Evolutionary conservation across 495 filamentous ascomycete genomes (phyloP).

Genomic region (Opeltia flavorubescens): DNA sequence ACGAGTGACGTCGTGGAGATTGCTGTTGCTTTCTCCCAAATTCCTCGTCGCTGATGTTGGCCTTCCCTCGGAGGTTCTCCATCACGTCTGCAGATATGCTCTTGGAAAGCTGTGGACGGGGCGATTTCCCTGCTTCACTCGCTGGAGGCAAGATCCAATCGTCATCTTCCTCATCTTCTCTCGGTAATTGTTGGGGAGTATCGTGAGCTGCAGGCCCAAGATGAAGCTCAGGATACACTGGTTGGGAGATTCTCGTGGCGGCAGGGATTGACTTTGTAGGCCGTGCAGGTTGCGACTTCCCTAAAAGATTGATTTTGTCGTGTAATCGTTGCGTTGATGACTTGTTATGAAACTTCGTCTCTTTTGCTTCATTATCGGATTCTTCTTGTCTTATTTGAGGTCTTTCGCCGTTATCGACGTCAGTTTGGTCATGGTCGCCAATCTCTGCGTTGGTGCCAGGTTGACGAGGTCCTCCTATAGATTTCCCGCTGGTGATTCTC

Average conservation of each 20-base stretch:
- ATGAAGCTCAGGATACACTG: constrained; percentile 43
- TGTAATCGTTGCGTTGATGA: constrained; percentile 83
- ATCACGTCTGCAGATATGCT: constrained; percentile 44
- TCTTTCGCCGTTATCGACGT: constrained; percentile 16
- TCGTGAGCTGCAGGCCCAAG: not conserved
- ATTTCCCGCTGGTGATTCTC: constrained; percentile 47
- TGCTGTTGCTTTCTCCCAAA: constrained; percentile 17
- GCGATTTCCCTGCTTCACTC: constrained; percentile 20
- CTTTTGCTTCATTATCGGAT: constrained; percentile 24
- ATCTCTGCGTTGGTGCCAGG: constrained; percentile 25
- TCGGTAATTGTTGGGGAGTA: not conserved
- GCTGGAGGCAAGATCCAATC: constrained; percentile 68
- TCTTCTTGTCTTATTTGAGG: constrained; percentile 14
- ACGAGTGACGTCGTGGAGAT: constrained; percentile 4
- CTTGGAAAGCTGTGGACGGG: constrained; percentile 36
- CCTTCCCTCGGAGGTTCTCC: constrained; percentile 37
- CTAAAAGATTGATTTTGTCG: constrained; percentile 87
- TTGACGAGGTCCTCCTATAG: constrained; percentile 29
- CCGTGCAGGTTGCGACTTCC: constrained; percentile 58
- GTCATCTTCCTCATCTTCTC: constrained; percentile 47
- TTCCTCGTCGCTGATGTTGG: constrained; percentile 24
- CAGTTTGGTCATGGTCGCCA: constrained; percentile 39
- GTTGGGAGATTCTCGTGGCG: constrained; percentile 25
- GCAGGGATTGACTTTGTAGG: constrained; percentile 58
- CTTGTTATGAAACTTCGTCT: constrained; percentile 57